Base-by-base conservation (phyloP, 78 protist species). In the Thecamonas trahens region DNA sequence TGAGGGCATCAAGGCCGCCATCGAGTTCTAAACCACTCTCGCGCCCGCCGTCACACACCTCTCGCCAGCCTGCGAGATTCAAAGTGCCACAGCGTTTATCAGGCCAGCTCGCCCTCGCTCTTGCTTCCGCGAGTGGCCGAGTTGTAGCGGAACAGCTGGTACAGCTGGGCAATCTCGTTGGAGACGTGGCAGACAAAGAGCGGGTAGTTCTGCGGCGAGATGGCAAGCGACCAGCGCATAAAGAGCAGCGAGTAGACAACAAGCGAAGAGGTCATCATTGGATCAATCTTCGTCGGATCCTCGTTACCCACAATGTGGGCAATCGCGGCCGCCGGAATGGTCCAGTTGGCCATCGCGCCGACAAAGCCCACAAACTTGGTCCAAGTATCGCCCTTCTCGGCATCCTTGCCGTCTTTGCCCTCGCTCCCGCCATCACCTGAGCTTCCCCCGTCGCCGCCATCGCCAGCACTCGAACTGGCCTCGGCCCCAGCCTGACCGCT, bases 1-100 rank as follows among this genome's bases (percentile, higher is more conserved):
- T 32, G 95, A 84, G 54, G 91, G 91, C 17, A 87, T 91, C 80
- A 86, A 85, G 77, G 68, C 70, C 49, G 68, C 69, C 6, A 53
- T 84, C 13, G 35, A 76, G 18, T 85, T 72, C 74, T 87, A 81
- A 72, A 58, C 52, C n/a, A n/a, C n/a, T n/a, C n/a, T n/a, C n/a
- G n/a, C n/a, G n/a, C n/a, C n/a, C n/a, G n/a, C n/a, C n/a, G n/a
- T n/a, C n/a, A n/a, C n/a, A n/a, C n/a, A n/a, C n/a, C n/a, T n/a
- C n/a, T n/a, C n/a, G n/a, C n/a, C n/a, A n/a, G n/a, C n/a, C n/a
- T n/a, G n/a, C n/a, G n/a, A n/a, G n/a, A n/a, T n/a, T n/a, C n/a
- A n/a, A n/a, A n/a, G n/a, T n/a, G n/a, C n/a, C n/a, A n/a, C n/a
- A n/a, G n/a, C n/a, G n/a, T n/a, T n/a, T n/a, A n/a, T n/a, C n/a